Base-by-base conservation (phyloP, 306 rosid species). In the Cotoneaster glaucophyllus region DNA sequence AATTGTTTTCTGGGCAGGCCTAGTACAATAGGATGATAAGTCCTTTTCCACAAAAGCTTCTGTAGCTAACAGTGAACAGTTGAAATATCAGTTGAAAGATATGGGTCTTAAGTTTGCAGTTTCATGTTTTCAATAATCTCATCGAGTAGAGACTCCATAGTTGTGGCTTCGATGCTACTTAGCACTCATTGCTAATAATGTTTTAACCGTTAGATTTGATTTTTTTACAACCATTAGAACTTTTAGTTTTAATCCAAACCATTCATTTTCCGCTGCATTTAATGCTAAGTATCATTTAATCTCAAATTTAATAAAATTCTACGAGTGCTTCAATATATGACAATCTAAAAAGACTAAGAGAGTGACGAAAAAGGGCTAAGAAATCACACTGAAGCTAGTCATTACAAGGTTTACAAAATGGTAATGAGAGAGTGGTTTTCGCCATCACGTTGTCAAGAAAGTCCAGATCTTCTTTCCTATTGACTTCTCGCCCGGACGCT, bases 391-490 rank as follows among this genome's bases (percentile, higher is more conserved):
- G 41, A 77, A 58, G 82, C 59, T 66, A 62, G 77, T 19, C 58
- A 26, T 50, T 53, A 45, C 75, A 57, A 31, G 9, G 18, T 24
- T 31, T 50, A n/a, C 31, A 12, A 44, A 28, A 2, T 8, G 28
- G 22, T 25, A 17, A 5, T 28, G 0, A 2, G 9, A 58, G 34
- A 9, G 74, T 17, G 21, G 54, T 70, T 77, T 76, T 41, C 64
- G 75, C 67, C 79, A 69, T 87, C 86, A 93, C n/a, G 98, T 82
- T 52, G 96, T 88, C 24, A 91, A 84, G 83, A 93, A 93, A 32
- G 81, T 89, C 70, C 93, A 84, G 32, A 93, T 79, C 85, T 86
- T 91, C 87, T 86, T 88, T 45, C 91, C 86, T 2, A 88, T 84
- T 57, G 98, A 91, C n/a, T 31, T 68, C 78, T 82, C 85, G 48